phyloP scores from a whole-genome alignment of 2,329 filamentous ascomycete genomes.

The Colletotrichum viniferum region DNA sequence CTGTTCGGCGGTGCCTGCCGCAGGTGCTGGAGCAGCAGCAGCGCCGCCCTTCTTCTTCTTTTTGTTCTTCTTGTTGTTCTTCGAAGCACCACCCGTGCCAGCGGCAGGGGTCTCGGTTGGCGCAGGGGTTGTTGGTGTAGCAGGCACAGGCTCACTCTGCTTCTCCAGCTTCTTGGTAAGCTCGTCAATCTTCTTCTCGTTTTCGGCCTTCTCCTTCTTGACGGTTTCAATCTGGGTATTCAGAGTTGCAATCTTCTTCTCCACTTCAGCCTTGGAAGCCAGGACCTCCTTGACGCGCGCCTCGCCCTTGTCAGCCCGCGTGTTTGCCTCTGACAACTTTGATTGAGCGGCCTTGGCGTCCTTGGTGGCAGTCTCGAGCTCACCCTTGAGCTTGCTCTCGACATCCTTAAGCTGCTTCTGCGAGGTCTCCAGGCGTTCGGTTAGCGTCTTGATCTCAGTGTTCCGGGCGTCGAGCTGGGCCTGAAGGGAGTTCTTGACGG shows the following conservation, averaged over 20 bases:
- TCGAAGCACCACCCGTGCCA: constrained; percentile 14
- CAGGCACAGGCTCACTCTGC: constrained; percentile 21
- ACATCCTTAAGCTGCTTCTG: constrained; percentile 50
- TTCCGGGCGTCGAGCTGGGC: constrained; percentile 53
- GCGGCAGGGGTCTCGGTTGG: constrained; percentile 27
- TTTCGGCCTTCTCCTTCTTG: constrained; percentile 41
- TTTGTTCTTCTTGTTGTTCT: constrained; percentile 72
- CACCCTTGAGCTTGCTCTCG: constrained; percentile 36
- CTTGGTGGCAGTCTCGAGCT: constrained; percentile 29
- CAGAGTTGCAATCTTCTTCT: constrained; percentile 43
- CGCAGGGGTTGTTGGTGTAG: constrained; percentile 12
- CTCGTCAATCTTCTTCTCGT: constrained; percentile 44
- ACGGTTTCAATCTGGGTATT: constrained; percentile 47
- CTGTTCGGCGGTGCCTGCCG: constrained; percentile 39
- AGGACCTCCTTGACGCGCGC: constrained; percentile 33
- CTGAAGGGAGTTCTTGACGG: constrained; percentile 50
- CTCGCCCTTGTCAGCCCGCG: constrained; percentile 31
- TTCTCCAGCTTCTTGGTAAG: constrained; percentile 39
- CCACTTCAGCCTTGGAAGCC: constrained; percentile 44
- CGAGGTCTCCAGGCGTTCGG: constrained; percentile 49
- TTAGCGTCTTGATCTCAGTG: constrained; percentile 53
- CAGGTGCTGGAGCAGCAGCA: constrained; percentile 27
- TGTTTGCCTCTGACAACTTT: constrained; percentile 29
- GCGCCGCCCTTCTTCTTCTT: constrained; percentile 82
- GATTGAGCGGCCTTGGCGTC: constrained; percentile 28